Conservation (phyloP, 2,329 filamentous ascomycete species). For the Alternaria brassicicola region DNA sequence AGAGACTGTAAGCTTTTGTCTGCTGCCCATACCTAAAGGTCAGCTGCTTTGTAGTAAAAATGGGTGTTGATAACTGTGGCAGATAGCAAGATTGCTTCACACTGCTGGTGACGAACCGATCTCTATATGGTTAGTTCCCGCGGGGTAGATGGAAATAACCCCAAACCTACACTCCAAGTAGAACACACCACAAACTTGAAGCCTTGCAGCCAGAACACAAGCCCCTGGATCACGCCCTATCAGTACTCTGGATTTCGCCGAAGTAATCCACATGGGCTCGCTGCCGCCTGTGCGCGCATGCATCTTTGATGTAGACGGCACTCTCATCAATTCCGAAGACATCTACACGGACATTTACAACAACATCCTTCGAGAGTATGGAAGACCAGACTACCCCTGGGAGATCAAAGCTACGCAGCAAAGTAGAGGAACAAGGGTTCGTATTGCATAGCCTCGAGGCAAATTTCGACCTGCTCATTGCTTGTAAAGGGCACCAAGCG, state of each 20-base stretch:
- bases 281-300: slow-evolving; percentile 38
- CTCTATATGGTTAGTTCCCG: not conserved
- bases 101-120: not conserved
- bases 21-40: not conserved
- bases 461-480: not conserved
- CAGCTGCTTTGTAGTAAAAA: not conserved
- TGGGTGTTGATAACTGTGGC: not conserved
- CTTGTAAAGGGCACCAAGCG: slow-evolving; percentile 22
- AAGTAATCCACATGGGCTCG: not conserved
- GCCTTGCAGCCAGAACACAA: not conserved
- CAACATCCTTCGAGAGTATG: slow-evolving; percentile 26
- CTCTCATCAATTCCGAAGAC: slow-evolving; percentile 46
- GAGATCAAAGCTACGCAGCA: slow-evolving; percentile 29
- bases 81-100: not conserved
- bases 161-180: not conserved
- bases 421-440: slow-evolving; percentile 25
- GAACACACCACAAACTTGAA: not conserved
- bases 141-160: not conserved
- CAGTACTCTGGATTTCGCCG: not conserved
- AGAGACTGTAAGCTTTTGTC: not conserved
- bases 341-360: slow-evolving; percentile 32
- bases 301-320: slow-evolving; percentile 47
- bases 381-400: slow-evolving; percentile 28
- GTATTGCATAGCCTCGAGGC: not conserved
- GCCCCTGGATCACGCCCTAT: not conserved